phyloP scores from a whole-genome alignment of 129 eudicot species.

The Oenanthe sinensis region DNA sequence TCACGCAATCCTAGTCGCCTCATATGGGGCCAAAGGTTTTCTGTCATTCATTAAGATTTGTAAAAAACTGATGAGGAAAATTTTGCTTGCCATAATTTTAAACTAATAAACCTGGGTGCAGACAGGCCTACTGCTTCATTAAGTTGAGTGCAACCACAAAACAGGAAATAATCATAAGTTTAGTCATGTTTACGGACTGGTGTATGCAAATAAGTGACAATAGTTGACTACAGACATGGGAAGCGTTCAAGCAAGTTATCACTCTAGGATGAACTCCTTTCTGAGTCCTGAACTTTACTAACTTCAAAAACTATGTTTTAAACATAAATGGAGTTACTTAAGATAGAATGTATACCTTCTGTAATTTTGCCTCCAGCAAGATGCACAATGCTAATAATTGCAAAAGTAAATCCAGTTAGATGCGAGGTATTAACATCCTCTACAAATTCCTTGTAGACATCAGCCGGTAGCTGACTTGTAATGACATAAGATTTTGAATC shows the following conservation, averaged over 20 bases:
- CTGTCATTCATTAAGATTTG: slow-evolving; percentile 31
- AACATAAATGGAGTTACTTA: neutral
- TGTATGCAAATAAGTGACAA: neutral
- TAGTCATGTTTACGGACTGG: neutral
- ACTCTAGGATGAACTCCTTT: neutral
- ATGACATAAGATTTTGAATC: slow-evolving; percentile 77
- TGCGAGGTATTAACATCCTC: slow-evolving; percentile 58
- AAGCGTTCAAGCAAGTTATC: neutral
- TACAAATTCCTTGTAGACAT: slow-evolving; percentile 52
- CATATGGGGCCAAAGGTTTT: slow-evolving; percentile 89
- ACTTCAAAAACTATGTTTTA: neutral
- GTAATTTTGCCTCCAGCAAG: slow-evolving; percentile 85
- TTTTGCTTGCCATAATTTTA: neutral
- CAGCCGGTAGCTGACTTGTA: slow-evolving; percentile 57
- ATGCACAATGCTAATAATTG: slow-evolving; percentile 59
- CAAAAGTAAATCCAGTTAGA: slow-evolving; percentile 61
- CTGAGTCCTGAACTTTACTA: neutral
- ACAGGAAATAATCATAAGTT: neutral
- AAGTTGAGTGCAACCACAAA: neutral
- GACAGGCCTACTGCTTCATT: neutral
- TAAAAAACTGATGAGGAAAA: neutral
- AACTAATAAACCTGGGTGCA: neutral
- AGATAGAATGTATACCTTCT: slow-evolving; percentile 46
- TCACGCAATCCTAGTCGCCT: slow-evolving; percentile 74
- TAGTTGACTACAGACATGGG: neutral